These are phyloP conservation scores for Chlorella ohadii DNA, from an alignment of 139 green algal genomes.

Conservation along the genomic window DNA sequence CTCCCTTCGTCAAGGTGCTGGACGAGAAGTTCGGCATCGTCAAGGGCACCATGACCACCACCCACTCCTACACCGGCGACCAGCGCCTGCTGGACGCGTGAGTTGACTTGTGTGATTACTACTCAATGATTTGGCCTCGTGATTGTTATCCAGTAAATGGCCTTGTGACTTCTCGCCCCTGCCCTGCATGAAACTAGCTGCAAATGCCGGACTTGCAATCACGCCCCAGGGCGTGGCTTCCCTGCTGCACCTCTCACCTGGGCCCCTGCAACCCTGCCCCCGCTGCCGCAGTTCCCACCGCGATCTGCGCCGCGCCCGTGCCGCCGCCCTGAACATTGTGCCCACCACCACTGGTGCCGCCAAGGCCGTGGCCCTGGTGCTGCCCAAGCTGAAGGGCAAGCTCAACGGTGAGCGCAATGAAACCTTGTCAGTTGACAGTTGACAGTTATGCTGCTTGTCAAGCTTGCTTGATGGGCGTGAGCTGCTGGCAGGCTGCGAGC, in stretches of 20 bases:
- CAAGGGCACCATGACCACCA: slow-evolving; percentile 99
- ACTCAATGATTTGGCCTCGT: too few species aligned
- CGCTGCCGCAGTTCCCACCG: slow-evolving; percentile 45
- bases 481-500: too few species aligned
- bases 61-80: slow-evolving; percentile 99
- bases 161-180: too few species aligned
- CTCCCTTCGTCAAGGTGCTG: slow-evolving; percentile 99
- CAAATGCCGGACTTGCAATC: slow-evolving; percentile 72
- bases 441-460: too few species aligned
- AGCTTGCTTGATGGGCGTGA: too few species aligned
- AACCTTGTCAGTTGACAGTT: too few species aligned
- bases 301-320: slow-evolving; percentile 96
- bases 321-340: slow-evolving; percentile 98
- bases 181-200: too few species aligned
- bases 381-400: slow-evolving; percentile 95
- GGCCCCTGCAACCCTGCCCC: too few species aligned
- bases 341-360: slow-evolving; percentile 98
- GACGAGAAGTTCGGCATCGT: slow-evolving; percentile 99
- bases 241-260: too few species aligned
- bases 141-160: too few species aligned
- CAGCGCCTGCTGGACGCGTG: slow-evolving; percentile 96
- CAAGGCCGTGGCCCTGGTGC: slow-evolving; percentile 97
- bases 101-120: too few species aligned
- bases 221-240: too few species aligned
- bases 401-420: slow-evolving; percentile 79